Evolutionary conservation across 352 stramenopile species (phyloP), one percentile per base, ranked within the genome.

Genomic region (Phytophthora chlamydospora): DNA sequence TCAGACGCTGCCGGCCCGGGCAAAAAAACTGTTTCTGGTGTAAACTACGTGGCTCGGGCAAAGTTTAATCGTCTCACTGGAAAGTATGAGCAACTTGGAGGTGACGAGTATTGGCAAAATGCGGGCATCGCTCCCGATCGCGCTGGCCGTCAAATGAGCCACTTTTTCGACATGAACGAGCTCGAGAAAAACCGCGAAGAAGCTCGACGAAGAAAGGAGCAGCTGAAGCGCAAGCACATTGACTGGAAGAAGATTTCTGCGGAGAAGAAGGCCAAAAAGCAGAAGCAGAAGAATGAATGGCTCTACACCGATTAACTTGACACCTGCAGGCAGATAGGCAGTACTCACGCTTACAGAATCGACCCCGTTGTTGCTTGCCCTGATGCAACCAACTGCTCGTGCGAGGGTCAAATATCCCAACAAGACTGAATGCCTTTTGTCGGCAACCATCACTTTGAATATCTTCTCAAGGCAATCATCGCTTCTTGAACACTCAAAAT

Each of bases 211-310:
- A 82, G 88, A 24, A 90, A 93, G 51, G 81, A 94, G 55, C 72
- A 89, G 48, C 80, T 95, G 43, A 93, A 94, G 70, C 88, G 81
- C 52, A 90, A 87, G 40, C 82, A 93, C 57, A 86, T 94, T 52
- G 79, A 96, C 68, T 96, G 88, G 88, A 93, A 90, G 49, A 95
- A 94, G 69, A 73, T 93, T 41, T 66, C 80, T 11, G 80, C 78
- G 1, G 83, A 93, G 59, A 96, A 96, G 68, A 96, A 96, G 59
- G 78, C 83, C 16, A 91, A 91, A 61, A 93, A 93, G 49, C 73
- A 83, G 24, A 93, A 93, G 68, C 77, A 89, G 52, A 85, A 79
- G 63, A 94, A 93, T 65, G 83, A 94, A 53, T 95, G 87, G 87
- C 77, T 95, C 45, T 95, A 80, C 60, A 78, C 80, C 36, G 87